Evolutionary conservation across 2,329 filamentous ascomycete genomes (phyloP), one percentile per base, ranked within the genome.

Genomic region (Tolypocladium ophioglossoides): DNA sequence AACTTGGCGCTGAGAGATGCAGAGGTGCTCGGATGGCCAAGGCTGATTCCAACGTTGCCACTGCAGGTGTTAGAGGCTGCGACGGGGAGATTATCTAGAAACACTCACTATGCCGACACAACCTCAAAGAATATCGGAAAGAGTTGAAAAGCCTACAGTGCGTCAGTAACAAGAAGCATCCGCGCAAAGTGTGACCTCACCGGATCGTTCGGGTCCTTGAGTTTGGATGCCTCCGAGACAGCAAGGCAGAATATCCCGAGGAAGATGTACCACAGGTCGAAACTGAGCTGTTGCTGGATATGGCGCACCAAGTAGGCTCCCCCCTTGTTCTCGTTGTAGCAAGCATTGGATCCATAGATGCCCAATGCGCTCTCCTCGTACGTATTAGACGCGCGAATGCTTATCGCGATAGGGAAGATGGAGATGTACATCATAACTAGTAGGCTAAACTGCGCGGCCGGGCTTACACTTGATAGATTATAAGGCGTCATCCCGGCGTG

Each of bases 341-440:
- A 27, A 27, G 27, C 27, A 27, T 27, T 27, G 6, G 27, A 63
- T 12, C 70, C 66, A 61, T 84, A 85, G 30, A 85, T 75, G 1
- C 82, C 83, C 6, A 86, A 66, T 50, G 78, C 79, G 48, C 76
- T 74, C 62, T 84, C 82, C 66, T 85, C 80, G 63, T 84, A 84
- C 5, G 80, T 78, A 57, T 82, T 84, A 35, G 75, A 78, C 52
- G 79, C 76, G 46, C 82, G 76, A 67, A 85, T 82, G 20, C 74
- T 80, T 52, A 85, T 82, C 16, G 79, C 80, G 35, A 84, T 78
- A 0, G 82, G 82, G 55, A 81, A 83, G 4, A 79, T 76, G 6
- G 77, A 77, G 49, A 85, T 83, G 65, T 84, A 85, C 82, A 85
- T 85, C 82, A 85, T 84, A 47, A 82, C 73, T 0, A 84, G 70